Conservation (phyloP, 2,329 filamentous ascomycete species). For the Beauveria australis region DNA sequence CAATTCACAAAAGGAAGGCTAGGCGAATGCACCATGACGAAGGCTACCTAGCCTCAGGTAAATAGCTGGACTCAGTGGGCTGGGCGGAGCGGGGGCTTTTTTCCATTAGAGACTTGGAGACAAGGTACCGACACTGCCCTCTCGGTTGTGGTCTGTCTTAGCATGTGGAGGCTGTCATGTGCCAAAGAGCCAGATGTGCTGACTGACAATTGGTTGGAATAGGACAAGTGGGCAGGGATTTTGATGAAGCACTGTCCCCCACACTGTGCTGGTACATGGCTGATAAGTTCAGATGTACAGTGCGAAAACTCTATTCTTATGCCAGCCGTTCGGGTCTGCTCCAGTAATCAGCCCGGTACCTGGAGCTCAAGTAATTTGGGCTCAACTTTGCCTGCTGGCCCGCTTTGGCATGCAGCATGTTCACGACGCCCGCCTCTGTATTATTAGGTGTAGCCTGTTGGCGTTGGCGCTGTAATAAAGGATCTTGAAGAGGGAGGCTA, state of each 20-base stretch:
- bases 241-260: not conserved
- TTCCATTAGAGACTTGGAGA: not conserved
- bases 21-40: not conserved
- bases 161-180: not conserved
- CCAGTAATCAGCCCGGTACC: not conserved
- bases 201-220: not conserved
- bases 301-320: not conserved
- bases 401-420: not conserved
- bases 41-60: no score
- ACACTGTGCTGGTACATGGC: not conserved
- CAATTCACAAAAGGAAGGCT: not conserved
- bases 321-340: not conserved
- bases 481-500: no score
- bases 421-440: not conserved
- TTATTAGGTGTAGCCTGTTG: no score
- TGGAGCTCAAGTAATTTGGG: not conserved
- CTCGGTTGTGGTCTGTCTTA: not conserved
- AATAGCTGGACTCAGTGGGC: not conserved
- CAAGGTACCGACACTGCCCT: not conserved
- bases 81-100: not conserved
- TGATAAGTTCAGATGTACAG: not conserved
- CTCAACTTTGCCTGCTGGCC: not conserved
- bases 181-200: not conserved
- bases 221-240: not conserved
- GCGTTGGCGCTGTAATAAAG: no score